These are phyloP conservation scores for Pisolithus marmoratus DNA, from an alignment of 768 basidiomycete species.

Conservation along the genomic window DNA sequence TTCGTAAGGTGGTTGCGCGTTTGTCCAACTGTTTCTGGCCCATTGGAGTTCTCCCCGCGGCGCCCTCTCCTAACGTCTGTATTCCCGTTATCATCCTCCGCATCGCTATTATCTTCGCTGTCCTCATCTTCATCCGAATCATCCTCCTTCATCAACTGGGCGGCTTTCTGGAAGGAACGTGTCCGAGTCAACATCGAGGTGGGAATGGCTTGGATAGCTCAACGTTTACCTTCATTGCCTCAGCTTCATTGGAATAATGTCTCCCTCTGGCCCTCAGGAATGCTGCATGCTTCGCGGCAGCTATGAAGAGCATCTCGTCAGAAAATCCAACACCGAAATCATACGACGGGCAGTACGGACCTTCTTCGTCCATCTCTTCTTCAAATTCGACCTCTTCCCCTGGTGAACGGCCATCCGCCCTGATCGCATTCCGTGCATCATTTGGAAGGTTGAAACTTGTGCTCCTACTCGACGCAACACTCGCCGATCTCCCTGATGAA, in stretches of 20 bases:
- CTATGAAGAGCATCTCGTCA: slow-evolving; percentile 33
- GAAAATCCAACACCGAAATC: background rate
- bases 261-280: slow-evolving; percentile 76
- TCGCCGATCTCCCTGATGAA: slow-evolving; percentile 54
- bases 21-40: background rate
- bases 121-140: slow-evolving; percentile 22
- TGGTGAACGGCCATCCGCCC: slow-evolving; percentile 31
- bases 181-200: background rate
- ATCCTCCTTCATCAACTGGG: slow-evolving; percentile 59
- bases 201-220: too few relatives aligned
- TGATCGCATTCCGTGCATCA: slow-evolving; percentile 57
- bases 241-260: slow-evolving; percentile 88
- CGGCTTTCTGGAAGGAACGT: slow-evolving; percentile 46
- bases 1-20: slow-evolving; percentile 8
- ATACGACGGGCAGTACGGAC: slow-evolving; percentile 36
- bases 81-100: background rate
- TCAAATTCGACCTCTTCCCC: slow-evolving; percentile 58
- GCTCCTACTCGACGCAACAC: slow-evolving; percentile 66
- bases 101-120: slow-evolving; percentile 8
- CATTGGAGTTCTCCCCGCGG: too few relatives aligned
- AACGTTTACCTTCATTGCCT: slow-evolving; percentile 77
- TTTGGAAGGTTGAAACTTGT: slow-evolving; percentile 79
- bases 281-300: slow-evolving; percentile 75
- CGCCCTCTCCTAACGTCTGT: background rate
- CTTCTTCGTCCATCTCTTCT: slow-evolving; percentile 88